Evolutionary conservation across 2,329 filamentous ascomycete genomes (phyloP).

Genomic region (Fusarium duplospermum): DNA sequence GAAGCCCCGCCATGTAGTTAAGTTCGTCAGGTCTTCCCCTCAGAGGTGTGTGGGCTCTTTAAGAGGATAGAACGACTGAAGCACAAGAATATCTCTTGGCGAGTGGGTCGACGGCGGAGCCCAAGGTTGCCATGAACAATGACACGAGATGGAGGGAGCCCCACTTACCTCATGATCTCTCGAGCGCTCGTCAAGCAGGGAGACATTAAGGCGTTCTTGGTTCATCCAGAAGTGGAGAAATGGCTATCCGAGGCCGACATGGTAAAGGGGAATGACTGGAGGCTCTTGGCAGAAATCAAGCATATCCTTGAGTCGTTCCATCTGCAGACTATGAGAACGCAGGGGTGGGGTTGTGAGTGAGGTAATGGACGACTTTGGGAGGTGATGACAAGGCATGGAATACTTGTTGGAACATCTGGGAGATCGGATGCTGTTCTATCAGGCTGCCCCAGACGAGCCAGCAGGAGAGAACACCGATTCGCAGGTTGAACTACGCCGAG

Average conservation of each 20-base stretch:
- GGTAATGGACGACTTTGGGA: neutral
- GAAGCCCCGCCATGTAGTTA: neutral
- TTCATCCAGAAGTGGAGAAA: neutral
- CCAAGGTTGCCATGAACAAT: neutral
- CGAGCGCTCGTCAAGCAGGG: constrained; percentile 1
- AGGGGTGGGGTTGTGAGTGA: neutral
- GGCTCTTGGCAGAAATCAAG: neutral
- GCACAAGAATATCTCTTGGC: neutral
- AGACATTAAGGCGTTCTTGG: constrained; percentile 5
- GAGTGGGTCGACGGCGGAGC: neutral
- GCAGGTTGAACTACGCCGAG: neutral
- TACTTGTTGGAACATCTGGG: neutral
- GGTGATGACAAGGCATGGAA: neutral
- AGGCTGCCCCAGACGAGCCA: neutral
- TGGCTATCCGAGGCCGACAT: neutral
- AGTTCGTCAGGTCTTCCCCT: neutral
- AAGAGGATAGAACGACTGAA: neutral
- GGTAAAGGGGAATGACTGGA: neutral
- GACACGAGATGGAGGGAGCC: neutral
- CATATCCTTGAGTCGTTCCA: neutral
- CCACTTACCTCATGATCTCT: constrained; percentile 3
- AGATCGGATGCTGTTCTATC: neutral
- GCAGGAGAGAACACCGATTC: neutral
- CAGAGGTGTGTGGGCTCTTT: neutral
- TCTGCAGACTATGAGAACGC: neutral